Conservation (phyloP, 257 asterid species). For the Solanum commersonii region DNA sequence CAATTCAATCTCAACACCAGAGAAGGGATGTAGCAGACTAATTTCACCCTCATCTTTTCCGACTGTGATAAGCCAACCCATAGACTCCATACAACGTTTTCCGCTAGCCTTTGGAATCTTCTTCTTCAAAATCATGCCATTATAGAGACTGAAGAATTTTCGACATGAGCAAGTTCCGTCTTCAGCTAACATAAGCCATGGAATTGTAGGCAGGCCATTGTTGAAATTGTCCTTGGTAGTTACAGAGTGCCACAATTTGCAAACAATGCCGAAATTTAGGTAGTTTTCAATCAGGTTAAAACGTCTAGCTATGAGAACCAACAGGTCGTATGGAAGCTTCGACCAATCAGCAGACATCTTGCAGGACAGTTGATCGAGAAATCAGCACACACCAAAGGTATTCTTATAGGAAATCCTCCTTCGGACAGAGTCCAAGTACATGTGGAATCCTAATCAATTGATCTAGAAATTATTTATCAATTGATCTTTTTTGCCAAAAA, state of each 20-base stretch:
- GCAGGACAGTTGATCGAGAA: neutral
- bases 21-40: neutral
- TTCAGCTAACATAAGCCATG: neutral
- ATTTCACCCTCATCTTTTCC: neutral
- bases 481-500: too few relatives aligned
- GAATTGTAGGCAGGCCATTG: neutral
- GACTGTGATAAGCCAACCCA: neutral
- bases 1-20: neutral
- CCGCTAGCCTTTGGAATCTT: neutral
- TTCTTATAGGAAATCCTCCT: neutral
- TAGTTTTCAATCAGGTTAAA: neutral
- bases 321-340: neutral
- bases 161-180: neutral
- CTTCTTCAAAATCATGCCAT: neutral
- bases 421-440: neutral
- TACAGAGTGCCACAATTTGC: neutral
- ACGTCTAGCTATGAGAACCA: neutral
- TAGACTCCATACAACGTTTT: neutral
- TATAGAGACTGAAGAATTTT: neutral
- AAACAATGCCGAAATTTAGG: neutral
- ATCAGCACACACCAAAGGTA: neutral
- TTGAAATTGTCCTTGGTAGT: neutral
- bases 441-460: neutral
- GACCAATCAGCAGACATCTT: neutral
- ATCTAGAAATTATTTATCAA: too few relatives aligned